Evolutionary conservation across 1,139 yeast species (phyloP).

Genomic region (Saccharomycopsis crataegensis): DNA sequence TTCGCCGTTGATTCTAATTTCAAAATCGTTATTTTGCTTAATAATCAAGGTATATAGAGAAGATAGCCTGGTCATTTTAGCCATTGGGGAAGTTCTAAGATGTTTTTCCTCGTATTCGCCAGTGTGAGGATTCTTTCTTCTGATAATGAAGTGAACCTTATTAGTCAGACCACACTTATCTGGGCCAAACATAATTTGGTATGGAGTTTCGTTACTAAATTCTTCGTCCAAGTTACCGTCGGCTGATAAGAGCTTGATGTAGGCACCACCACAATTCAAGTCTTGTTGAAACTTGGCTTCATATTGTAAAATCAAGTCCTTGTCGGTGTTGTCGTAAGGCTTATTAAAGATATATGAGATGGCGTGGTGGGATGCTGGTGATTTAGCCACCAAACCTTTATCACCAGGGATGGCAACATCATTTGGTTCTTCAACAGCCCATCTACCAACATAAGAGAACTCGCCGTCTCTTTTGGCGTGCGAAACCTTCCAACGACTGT

Average conservation of each 20-base stretch:
- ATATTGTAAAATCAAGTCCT: conserved; percentile 76
- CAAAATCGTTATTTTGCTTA: conserved; percentile 56
- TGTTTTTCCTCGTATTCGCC: conserved; percentile 63
- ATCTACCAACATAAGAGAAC: conserved; percentile 58
- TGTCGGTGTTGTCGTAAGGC: conserved; percentile 48
- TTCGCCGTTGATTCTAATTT: conserved; percentile 77
- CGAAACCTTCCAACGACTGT: conserved; percentile 58
- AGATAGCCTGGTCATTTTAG: conserved; percentile 46
- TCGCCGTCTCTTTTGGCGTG: conserved; percentile 46
- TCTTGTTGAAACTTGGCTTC: conserved; percentile 80
- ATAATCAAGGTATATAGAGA: conserved; percentile 73
- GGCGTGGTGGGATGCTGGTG: conserved; percentile 75
- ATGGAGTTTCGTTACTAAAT: conserved; percentile 59
- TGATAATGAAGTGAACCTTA: conserved; percentile 69
- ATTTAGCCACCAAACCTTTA: conserved; percentile 65
- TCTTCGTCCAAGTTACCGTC: conserved; percentile 36
- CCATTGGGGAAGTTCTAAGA: conserved; percentile 57
- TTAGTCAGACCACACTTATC: conserved; percentile 80
- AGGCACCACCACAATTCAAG: conserved; percentile 81
- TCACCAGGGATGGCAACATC: conserved; percentile 57
- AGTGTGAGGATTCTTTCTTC: conserved; percentile 48
- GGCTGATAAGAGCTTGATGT: conserved; percentile 63
- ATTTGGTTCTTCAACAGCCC: conserved; percentile 58
- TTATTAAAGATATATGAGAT: conserved; percentile 52
- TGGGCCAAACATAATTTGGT: conserved; percentile 91